Evolutionary conservation across 1,284 basidiomycete genomes (phyloP).

Genomic region (Trametes polyzona): DNA sequence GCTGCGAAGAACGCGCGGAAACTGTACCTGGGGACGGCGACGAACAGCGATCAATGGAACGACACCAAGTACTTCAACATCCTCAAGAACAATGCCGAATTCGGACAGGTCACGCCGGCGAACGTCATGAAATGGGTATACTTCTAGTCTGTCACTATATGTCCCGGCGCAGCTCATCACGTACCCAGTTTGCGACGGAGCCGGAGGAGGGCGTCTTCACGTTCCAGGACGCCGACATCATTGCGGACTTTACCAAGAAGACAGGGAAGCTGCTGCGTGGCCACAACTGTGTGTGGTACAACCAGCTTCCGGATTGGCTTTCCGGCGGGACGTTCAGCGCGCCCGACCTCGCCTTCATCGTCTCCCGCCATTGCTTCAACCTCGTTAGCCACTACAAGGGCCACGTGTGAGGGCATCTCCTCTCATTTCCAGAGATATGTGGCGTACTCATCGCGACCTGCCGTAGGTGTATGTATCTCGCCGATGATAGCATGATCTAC

Average conservation of each 20-base stretch:
- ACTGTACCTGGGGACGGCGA: slow-evolving; percentile 65
- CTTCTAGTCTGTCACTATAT: neutral
- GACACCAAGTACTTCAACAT: slow-evolving; percentile 48
- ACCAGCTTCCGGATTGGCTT: slow-evolving; percentile 57
- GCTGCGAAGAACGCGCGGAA: slow-evolving; percentile 53
- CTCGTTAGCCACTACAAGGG: slow-evolving; percentile 55
- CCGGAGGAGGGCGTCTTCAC: slow-evolving; percentile 52
- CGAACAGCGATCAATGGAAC: slow-evolving; percentile 56
- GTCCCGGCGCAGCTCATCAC: neutral
- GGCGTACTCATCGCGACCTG: neutral
- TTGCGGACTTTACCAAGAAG: slow-evolving; percentile 48
- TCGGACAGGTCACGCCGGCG: slow-evolving; percentile 55
- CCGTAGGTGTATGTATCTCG: slow-evolving; percentile 3
- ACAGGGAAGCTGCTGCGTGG: slow-evolving; percentile 45
- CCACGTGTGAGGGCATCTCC: slow-evolving; percentile 44
- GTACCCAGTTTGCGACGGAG: slow-evolving; percentile 52
- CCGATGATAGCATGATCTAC: neutral
- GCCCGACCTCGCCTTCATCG: slow-evolving; percentile 47
- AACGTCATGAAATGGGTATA: slow-evolving; percentile 63
- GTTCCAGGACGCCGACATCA: slow-evolving; percentile 48
- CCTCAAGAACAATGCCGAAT: slow-evolving; percentile 47
- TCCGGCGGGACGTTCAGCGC: slow-evolving; percentile 45
- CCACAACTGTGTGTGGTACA: slow-evolving; percentile 61
- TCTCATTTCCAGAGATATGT: neutral
- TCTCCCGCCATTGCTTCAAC: slow-evolving; percentile 50